These are phyloP conservation scores for Zarea fungicola DNA, from an alignment of 2,329 filamentous ascomycete genomes.

Conservation along the genomic window DNA sequence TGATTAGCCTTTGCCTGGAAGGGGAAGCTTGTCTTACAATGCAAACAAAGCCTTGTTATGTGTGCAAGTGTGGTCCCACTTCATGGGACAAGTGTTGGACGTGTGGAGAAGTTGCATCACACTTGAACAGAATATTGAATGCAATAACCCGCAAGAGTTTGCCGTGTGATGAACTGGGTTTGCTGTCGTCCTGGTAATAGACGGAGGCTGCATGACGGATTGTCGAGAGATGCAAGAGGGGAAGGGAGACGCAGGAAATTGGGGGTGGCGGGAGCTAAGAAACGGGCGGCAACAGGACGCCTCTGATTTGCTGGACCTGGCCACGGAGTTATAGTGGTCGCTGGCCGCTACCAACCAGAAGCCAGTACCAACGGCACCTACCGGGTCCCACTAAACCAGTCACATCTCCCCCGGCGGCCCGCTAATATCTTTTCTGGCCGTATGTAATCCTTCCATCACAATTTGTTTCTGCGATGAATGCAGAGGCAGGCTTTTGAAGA, in stretches of 20 bases:
- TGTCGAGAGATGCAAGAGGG: not conserved
- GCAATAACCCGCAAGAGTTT: too few relatives aligned
- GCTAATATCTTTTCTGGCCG: too few relatives aligned
- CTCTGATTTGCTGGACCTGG: not conserved
- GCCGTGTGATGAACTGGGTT: not conserved
- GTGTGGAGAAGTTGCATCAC: not conserved
- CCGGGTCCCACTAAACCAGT: too few relatives aligned
- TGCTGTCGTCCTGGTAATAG: not conserved
- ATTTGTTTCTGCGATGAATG: too few relatives aligned
- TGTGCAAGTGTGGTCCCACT: too few relatives aligned
- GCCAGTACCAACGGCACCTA: too few relatives aligned
- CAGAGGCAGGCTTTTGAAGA: too few relatives aligned
- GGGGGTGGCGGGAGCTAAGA: constrained; percentile 6
- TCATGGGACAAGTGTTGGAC: too few relatives aligned
- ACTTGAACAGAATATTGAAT: too few relatives aligned
- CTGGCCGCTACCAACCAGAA: not conserved
- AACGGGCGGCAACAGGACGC: constrained; percentile 6
- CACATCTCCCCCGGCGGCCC: too few relatives aligned
- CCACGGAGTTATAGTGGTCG: not conserved
- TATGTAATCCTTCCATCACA: too few relatives aligned
- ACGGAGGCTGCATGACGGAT: not conserved
- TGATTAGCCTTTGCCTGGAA: not conserved
- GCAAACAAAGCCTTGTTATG: not conserved
- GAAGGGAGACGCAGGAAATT: not conserved
- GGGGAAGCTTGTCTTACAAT: not conserved